Conservation (phyloP, 176 grass and related monocot species). For the Microstegium vimineum region DNA sequence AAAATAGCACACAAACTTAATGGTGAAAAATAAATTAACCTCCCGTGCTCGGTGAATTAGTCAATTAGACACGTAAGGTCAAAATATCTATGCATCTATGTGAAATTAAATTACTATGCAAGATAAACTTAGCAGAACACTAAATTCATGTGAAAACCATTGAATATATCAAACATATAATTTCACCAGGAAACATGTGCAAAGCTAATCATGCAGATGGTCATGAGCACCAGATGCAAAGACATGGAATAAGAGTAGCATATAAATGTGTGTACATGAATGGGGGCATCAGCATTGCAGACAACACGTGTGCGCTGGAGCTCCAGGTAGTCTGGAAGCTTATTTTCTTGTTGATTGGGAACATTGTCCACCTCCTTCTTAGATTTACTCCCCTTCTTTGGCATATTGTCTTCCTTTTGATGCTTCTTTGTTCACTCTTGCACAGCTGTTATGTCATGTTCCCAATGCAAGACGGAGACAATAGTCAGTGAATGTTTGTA, state of each 20-base stretch:
- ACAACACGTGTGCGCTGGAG: constrained; percentile 68
- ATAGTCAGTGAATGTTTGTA: not conserved
- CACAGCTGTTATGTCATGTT: not conserved
- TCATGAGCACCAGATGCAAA: not conserved
- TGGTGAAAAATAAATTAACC: not conserved
- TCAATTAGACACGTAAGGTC: not conserved
- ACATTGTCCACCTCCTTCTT: constrained; percentile 35
- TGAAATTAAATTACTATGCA: not conserved
- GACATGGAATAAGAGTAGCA: not conserved
- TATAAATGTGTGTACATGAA: constrained; percentile 43
- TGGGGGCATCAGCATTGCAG: constrained; percentile 73
- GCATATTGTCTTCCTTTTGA: constrained; percentile 17
- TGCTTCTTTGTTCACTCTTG: constrained; percentile 1
- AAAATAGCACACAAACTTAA: not conserved
- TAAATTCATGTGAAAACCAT: not conserved
- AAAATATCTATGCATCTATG: not conserved
- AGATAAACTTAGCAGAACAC: not conserved
- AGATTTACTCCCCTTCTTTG: constrained; percentile 36
- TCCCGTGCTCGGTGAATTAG: not conserved
- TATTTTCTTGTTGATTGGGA: constrained; percentile 25
- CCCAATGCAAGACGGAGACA: not conserved
- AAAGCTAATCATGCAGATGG: not conserved
- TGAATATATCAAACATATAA: not conserved
- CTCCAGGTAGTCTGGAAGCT: constrained; percentile 76
- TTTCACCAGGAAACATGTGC: not conserved